phyloP scores from a whole-genome alignment of 139 green algal genomes.

The Chlorella sp. region DNA sequence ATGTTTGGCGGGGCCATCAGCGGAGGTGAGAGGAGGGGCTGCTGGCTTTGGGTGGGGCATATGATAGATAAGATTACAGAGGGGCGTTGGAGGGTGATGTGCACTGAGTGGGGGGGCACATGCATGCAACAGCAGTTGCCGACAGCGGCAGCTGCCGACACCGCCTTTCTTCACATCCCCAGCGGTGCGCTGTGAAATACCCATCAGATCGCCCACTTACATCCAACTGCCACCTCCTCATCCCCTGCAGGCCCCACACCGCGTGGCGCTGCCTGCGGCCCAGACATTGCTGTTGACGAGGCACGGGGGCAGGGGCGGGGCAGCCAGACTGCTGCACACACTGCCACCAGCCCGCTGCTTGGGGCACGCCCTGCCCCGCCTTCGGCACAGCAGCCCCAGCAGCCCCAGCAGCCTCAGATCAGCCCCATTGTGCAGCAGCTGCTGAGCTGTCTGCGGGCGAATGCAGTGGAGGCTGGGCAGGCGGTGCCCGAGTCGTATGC shows the following conservation, averaged over 20 bases:
- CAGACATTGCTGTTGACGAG: background rate
- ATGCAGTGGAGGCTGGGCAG: background rate
- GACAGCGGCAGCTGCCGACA: background rate
- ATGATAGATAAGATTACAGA: no score
- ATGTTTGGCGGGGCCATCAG: background rate
- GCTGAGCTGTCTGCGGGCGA: background rate
- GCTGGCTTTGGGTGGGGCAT: background rate
- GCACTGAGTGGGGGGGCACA: no score
- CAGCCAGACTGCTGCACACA: background rate
- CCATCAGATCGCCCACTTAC: background rate
- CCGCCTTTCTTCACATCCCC: background rate
- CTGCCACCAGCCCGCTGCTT: background rate
- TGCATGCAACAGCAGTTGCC: background rate
- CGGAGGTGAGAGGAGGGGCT: background rate
- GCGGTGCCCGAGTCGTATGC: background rate
- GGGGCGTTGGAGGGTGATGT: no score
- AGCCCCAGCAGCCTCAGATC: background rate
- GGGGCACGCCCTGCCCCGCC: background rate
- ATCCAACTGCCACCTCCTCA: background rate
- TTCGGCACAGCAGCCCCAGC: background rate
- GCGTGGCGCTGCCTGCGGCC: background rate
- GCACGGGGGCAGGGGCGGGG: background rate
- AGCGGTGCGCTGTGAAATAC: background rate
- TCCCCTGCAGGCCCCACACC: background rate
- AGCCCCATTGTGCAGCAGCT: slow-evolving; percentile 19